phyloP scores from a whole-genome alignment of 176 grass and related monocot genomes.

The Bromus sterilis region DNA sequence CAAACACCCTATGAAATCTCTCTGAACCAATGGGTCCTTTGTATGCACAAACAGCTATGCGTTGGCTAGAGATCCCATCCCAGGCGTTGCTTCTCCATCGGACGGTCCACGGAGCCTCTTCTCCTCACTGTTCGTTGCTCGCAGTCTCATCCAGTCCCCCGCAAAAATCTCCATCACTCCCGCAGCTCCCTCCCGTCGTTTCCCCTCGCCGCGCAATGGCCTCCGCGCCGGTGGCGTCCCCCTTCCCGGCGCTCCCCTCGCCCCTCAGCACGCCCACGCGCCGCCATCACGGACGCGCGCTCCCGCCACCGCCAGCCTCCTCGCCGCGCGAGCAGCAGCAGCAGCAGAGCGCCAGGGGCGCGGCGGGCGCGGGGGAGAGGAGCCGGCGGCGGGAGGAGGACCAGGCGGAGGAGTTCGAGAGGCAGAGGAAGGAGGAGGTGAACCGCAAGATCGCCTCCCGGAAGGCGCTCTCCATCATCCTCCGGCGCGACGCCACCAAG shows the following conservation, averaged over 20 bases:
- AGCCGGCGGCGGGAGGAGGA: constrained; percentile 9
- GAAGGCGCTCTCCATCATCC: constrained; percentile 84
- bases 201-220: constrained; percentile 18
- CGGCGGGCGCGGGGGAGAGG: background rate
- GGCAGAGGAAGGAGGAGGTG: constrained; percentile 65
- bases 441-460: constrained; percentile 80
- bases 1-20: background rate
- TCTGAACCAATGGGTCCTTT: background rate
- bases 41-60: background rate
- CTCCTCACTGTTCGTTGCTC: background rate
- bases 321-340: background rate
- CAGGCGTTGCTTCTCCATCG: background rate
- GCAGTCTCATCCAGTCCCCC: constrained; percentile 28
- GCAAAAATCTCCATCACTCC: background rate
- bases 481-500: constrained; percentile 87
- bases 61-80: background rate
- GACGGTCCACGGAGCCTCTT: background rate
- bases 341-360: background rate
- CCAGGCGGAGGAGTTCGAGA: constrained; percentile 15
- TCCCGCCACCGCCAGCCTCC: background rate
- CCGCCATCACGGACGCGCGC: background rate
- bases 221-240: constrained; percentile 16
- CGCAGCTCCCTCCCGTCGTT: background rate
- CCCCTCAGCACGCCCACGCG: background rate
- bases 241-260: background rate